Conservation (phyloP, 2,329 filamentous ascomycete genomes). For the Westerdykella ornata region DNA sequence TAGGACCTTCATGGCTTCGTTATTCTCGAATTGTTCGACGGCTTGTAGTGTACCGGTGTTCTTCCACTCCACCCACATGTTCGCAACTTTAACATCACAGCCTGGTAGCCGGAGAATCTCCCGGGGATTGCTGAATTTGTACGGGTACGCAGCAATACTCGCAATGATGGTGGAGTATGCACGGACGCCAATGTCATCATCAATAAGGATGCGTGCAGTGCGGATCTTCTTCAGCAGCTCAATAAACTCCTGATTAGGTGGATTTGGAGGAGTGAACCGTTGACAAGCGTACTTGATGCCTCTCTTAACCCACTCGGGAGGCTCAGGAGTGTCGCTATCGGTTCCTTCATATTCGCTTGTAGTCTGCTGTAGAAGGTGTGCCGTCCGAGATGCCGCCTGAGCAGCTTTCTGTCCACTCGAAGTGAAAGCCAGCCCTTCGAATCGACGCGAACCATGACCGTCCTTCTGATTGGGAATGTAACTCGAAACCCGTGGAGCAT, state of each 20-base stretch:
- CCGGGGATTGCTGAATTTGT: slow-evolving; percentile 42
- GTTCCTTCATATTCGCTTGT: slow-evolving; percentile 70
- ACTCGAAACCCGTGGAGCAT: slow-evolving; percentile 7
- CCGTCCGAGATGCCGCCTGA: slow-evolving; percentile 9
- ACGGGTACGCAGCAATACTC: slow-evolving; percentile 72
- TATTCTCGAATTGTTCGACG: slow-evolving; percentile 55
- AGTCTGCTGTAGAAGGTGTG: slow-evolving; percentile 56
- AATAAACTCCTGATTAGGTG: slow-evolving; percentile 72
- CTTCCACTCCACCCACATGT: slow-evolving; percentile 70
- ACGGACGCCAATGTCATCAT: slow-evolving; percentile 71
- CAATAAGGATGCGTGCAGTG: slow-evolving; percentile 60
- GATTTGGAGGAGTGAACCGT: slow-evolving; percentile 61
- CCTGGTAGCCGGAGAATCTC: slow-evolving; percentile 58
- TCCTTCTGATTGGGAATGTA: slow-evolving; percentile 12
- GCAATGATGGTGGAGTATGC: slow-evolving; percentile 88
- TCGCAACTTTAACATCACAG: slow-evolving; percentile 72
- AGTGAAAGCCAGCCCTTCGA: slow-evolving; percentile 28
- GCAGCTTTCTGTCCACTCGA: slow-evolving; percentile 15
- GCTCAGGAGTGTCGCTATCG: slow-evolving; percentile 50
- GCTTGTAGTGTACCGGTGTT: slow-evolving; percentile 57
- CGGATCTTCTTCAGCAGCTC: slow-evolving; percentile 67
- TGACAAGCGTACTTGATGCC: slow-evolving; percentile 70
- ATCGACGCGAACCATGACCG: slow-evolving; percentile 23
- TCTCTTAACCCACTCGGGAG: slow-evolving; percentile 63
- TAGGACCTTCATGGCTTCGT: slow-evolving; percentile 59